Conservation (phyloP, 208 protist genomes). For the Crithidia sp. region DNA sequence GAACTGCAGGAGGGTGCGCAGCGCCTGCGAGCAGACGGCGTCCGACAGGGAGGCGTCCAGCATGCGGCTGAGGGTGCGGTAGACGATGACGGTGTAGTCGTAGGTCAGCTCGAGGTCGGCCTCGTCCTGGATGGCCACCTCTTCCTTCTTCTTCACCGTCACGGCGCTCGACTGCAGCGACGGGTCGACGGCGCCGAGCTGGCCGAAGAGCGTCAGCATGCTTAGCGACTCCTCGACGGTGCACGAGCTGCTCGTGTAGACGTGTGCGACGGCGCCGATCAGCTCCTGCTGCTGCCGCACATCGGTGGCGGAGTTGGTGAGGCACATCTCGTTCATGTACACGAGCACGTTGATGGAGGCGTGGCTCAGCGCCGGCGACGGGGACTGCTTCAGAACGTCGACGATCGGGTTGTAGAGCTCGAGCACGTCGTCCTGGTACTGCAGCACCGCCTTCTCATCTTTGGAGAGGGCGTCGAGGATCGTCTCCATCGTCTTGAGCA, state of each 20-base stretch:
- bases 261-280: slow-evolving; percentile 60
- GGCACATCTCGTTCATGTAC: slow-evolving; percentile 72
- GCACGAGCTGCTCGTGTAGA: slow-evolving; percentile 77
- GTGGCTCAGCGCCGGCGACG: slow-evolving; percentile 73
- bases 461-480: slow-evolving; percentile 65
- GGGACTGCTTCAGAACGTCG: slow-evolving; percentile 67
- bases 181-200: slow-evolving; percentile 87
- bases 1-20: slow-evolving; percentile 88
- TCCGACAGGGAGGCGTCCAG: slow-evolving; percentile 85
- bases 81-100: slow-evolving; percentile 92
- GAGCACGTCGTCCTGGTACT: slow-evolving; percentile 83
- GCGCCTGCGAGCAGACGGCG: slow-evolving; percentile 78
- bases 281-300: slow-evolving; percentile 73
- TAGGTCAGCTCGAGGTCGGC: slow-evolving; percentile 90
- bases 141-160: slow-evolving; percentile 69
- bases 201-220: slow-evolving; percentile 87
- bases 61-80: slow-evolving; percentile 89
- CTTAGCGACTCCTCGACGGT: slow-evolving; percentile 67
- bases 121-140: slow-evolving; percentile 76
- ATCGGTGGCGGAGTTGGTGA: slow-evolving; percentile 45
- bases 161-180: slow-evolving; percentile 52
- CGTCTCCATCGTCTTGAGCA: slow-evolving; percentile 76
- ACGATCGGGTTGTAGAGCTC: slow-evolving; percentile 80
- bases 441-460: slow-evolving; percentile 69
- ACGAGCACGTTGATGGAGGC: slow-evolving; percentile 83